Evolutionary conservation across 2,329 filamentous ascomycete species (phyloP).

Genomic region (Endothia cerciana): DNA sequence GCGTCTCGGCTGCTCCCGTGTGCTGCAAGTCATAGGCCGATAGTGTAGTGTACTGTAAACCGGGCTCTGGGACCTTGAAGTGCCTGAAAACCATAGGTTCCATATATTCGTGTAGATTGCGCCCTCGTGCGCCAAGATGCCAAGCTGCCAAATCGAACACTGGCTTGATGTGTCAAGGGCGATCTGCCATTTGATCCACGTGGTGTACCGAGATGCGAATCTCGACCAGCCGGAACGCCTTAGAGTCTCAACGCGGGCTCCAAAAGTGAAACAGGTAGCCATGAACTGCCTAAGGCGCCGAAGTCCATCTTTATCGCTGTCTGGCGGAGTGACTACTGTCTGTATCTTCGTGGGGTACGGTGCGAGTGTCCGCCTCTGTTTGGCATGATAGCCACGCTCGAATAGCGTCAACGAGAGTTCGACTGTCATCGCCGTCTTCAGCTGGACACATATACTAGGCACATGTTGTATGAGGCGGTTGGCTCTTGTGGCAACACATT

Average conservation of each 20-base stretch:
- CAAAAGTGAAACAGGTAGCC: neutral
- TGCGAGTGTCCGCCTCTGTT: neutral
- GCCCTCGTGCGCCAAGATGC: conserved; percentile 5
- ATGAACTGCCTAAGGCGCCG: too few species aligned
- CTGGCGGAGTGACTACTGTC: neutral
- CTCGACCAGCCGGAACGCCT: neutral
- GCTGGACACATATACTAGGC: neutral
- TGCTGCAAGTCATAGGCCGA: conserved; percentile 4
- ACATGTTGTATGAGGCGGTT: neutral
- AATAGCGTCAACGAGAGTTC: neutral
- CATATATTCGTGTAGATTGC: neutral
- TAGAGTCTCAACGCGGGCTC: neutral
- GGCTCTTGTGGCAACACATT: neutral
- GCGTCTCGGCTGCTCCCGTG: conserved; percentile 11
- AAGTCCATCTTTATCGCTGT: neutral
- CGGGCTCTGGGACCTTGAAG: neutral
- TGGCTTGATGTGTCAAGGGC: neutral
- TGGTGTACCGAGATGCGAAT: neutral
- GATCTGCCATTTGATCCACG: neutral
- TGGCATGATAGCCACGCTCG: neutral
- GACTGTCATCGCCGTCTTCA: neutral
- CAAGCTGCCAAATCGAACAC: neutral
- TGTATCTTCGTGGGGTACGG: neutral
- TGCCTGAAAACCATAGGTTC: neutral
- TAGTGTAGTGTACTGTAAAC: neutral